phyloP scores from a whole-genome alignment of 2,329 filamentous ascomycete genomes.

The Trichoderma aggressivum region DNA sequence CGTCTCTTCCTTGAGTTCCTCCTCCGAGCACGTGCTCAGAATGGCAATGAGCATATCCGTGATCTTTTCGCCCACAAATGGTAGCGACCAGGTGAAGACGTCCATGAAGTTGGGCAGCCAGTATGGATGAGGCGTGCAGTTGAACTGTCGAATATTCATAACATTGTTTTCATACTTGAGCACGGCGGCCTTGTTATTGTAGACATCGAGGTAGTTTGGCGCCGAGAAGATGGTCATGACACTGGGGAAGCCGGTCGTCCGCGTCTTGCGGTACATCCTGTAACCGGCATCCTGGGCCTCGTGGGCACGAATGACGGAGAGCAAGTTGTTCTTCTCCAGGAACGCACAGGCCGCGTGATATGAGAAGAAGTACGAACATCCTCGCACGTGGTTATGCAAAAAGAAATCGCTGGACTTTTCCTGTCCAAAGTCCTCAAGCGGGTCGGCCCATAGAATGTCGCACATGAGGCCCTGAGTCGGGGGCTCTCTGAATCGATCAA shows the following conservation, averaged over 20 bases:
- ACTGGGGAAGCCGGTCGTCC: constrained; percentile 95
- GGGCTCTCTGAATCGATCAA: constrained; percentile 96
- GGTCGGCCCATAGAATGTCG: constrained; percentile 98
- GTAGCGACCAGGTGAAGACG: constrained; percentile 99
- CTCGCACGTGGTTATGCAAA: constrained; percentile 95
- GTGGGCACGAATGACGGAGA: constrained; percentile 95
- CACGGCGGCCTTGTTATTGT: constrained; percentile 99
- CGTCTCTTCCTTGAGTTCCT: constrained; percentile 87
- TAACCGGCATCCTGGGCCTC: constrained; percentile 98
- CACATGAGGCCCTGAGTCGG: constrained; percentile 98
- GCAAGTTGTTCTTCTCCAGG: constrained; percentile 96
- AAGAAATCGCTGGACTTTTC: constrained; percentile 98
- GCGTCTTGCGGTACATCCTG: constrained; percentile 98
- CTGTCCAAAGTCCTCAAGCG: constrained; percentile 95
- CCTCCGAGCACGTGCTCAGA: constrained; percentile 97
- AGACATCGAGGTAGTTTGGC: constrained; percentile 97
- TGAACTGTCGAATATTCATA: constrained; percentile 99
- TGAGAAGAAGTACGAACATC: constrained; percentile 99
- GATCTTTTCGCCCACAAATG: constrained; percentile 98
- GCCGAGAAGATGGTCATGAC: constrained; percentile 99
- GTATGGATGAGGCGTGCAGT: constrained; percentile 98
- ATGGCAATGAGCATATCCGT: constrained; percentile 99
- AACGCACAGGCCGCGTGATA: constrained; percentile 97
- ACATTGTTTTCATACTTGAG: constrained; percentile 99
- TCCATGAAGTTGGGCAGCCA: constrained; percentile 99